phyloP scores from a whole-genome alignment of 106 monocot genomes.

The Allium fistulosum region DNA sequence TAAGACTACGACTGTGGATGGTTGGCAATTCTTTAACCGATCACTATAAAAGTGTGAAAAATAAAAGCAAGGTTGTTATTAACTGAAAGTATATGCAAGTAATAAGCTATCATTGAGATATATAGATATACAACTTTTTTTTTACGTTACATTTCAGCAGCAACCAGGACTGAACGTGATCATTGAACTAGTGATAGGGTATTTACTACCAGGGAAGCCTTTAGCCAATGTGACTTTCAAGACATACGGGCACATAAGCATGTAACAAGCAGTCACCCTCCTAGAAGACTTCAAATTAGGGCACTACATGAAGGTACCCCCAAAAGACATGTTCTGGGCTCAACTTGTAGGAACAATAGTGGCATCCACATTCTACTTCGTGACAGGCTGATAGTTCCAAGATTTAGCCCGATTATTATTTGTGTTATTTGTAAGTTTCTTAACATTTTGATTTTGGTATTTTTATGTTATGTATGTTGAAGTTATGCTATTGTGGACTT shows the following conservation, averaged over 20 bases:
- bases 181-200: slow-evolving; percentile 74
- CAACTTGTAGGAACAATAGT: slow-evolving; percentile 69
- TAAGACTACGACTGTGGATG: too few relatives aligned
- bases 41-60: too few relatives aligned
- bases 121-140: too few relatives aligned
- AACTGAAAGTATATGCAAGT: too few relatives aligned
- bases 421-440: too few relatives aligned
- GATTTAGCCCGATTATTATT: too few relatives aligned
- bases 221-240: slow-evolving; percentile 87
- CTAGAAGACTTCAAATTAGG: slow-evolving; percentile 79
- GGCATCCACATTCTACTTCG: slow-evolving; percentile 46
- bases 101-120: too few relatives aligned
- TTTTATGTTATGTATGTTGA: too few relatives aligned
- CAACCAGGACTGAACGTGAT: slow-evolving; percentile 79
- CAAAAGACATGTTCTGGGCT: slow-evolving; percentile 72
- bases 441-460: too few relatives aligned
- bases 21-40: too few relatives aligned
- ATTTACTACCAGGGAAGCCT: slow-evolving; percentile 68
- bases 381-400: slow-evolving; percentile 56
- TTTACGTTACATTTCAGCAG: slow-evolving; percentile 11
- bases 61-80: too few relatives aligned
- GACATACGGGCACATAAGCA: slow-evolving; percentile 84
- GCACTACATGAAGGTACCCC: slow-evolving; percentile 96
- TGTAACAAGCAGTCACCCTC: slow-evolving; percentile 59
- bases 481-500: too few relatives aligned